A percentile compares a stretch with the other conserved stretches of the same genome.
phyloP scores from a whole-genome alignment of 768 basidiomycete species.

The Amylocystis lapponica region DNA sequence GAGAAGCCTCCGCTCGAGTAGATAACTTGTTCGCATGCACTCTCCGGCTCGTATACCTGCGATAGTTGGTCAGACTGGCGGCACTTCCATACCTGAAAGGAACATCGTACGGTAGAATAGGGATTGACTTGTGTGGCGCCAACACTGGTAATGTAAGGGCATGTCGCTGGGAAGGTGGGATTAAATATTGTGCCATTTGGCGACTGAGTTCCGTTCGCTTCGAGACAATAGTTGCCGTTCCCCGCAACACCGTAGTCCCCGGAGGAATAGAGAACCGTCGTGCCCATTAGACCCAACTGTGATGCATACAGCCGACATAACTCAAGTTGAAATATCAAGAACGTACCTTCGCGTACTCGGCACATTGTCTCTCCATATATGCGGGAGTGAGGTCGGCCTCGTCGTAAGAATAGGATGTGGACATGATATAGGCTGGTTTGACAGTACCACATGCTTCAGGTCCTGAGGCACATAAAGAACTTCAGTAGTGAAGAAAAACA shows the following conservation, averaged over 20 bases:
- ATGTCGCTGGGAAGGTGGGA: constrained; percentile 28
- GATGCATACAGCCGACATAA: not conserved
- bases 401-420: constrained; percentile 34
- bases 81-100: not conserved
- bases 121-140: constrained; percentile 34
- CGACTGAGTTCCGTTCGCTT: constrained; percentile 19
- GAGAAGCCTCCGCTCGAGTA: constrained; percentile 36
- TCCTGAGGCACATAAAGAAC: constrained; percentile 14
- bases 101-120: constrained; percentile 15
- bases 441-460: constrained; percentile 29
- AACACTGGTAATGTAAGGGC: constrained; percentile 36
- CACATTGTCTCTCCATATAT: constrained; percentile 36
- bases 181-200: constrained; percentile 18
- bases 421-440: constrained; percentile 30
- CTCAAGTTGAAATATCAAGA: not conserved
- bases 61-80: constrained; percentile 16
- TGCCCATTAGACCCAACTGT: constrained; percentile 27
- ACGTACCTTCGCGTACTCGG: constrained; percentile 36
- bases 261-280: constrained; percentile 38
- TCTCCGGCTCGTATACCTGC: constrained; percentile 27
- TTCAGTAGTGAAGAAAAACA: not conserved
- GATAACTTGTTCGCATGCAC: constrained; percentile 29
- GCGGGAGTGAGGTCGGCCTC: constrained; percentile 31
- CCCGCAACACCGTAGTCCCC: constrained; percentile 42
- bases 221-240: constrained; percentile 25